phyloP scores from a whole-genome alignment of 331 rosid genomes.

The Stylosanthes scabra region DNA sequence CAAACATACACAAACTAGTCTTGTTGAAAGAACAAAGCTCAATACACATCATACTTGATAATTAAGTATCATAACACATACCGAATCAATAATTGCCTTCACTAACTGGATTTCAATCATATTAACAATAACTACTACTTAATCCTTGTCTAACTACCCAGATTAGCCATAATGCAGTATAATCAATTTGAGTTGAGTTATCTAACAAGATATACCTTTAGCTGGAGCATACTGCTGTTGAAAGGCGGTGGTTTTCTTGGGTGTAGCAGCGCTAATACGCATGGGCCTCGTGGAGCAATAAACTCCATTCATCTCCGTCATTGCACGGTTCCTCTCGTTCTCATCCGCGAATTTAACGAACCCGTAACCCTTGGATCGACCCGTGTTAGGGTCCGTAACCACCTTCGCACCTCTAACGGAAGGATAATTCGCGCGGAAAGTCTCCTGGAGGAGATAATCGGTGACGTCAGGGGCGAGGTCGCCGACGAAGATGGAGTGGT shows the following conservation, averaged over 20 bases:
- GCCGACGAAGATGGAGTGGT: slow-evolving; percentile 87
- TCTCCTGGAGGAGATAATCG: slow-evolving; percentile 83
- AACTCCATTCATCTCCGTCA: slow-evolving; percentile 90
- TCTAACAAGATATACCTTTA: slow-evolving; percentile 47
- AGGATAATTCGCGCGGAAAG: slow-evolving; percentile 71
- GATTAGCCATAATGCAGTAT: no score
- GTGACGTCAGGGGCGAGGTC: slow-evolving; percentile 94
- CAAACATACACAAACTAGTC: neutral
- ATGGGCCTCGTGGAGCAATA: slow-evolving; percentile 92
- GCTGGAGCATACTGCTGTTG: slow-evolving; percentile 62
- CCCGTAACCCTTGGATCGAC: slow-evolving; percentile 90
- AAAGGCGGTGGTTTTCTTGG: slow-evolving; percentile 66
- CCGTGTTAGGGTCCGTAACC: slow-evolving; percentile 85
- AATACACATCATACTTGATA: neutral
- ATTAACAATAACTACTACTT: no score
- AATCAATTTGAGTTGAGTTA: no score
- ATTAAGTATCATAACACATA: no score
- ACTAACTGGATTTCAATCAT: no score
- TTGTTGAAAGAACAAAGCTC: no score
- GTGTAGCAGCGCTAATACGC: slow-evolving; percentile 95
- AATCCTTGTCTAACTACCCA: no score
- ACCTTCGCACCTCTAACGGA: slow-evolving; percentile 95
- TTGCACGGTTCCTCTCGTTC: slow-evolving; percentile 84
- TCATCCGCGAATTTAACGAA: slow-evolving; percentile 95
- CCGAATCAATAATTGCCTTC: no score